Evolutionary conservation across 345 rosid genomes (phyloP).

Genomic region (Bruguiera sexangula): DNA sequence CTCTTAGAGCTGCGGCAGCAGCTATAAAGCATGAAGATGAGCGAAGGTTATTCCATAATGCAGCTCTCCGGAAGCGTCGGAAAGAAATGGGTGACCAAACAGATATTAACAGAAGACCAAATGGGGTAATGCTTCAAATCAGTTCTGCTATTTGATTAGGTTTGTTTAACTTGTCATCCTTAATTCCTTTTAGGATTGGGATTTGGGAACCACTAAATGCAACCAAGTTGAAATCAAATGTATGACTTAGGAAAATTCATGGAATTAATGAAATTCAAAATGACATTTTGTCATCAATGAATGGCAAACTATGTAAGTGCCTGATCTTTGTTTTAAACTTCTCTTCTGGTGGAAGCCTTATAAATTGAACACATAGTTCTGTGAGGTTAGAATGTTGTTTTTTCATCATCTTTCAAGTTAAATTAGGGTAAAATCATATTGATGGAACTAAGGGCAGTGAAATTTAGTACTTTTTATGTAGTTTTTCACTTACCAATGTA

Average conservation of each 20-base stretch:
- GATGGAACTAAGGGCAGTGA: too few species aligned
- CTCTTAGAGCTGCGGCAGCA: conserved; percentile 93
- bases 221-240: neutral
- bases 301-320: too few species aligned
- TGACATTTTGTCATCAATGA: too few species aligned
- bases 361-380: too few species aligned
- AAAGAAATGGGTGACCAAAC: conserved; percentile 83
- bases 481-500: too few species aligned
- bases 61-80: conserved; percentile 86
- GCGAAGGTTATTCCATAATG: conserved; percentile 83
- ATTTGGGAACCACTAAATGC: neutral
- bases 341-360: too few species aligned
- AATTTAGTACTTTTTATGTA: too few species aligned
- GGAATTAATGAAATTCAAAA: too few species aligned
- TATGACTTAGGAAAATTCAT: neutral
- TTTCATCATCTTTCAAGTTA: too few species aligned
- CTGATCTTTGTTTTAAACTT: too few species aligned
- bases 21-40: conserved; percentile 92
- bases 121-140: conserved; percentile 39
- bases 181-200: neutral
- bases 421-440: too few species aligned
- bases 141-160: conserved; percentile 3
- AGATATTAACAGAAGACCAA: conserved; percentile 58
- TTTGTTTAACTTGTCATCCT: neutral
- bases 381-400: too few species aligned